Conservation (phyloP, 768 basidiomycete species). For the Leccinum boreale region DNA sequence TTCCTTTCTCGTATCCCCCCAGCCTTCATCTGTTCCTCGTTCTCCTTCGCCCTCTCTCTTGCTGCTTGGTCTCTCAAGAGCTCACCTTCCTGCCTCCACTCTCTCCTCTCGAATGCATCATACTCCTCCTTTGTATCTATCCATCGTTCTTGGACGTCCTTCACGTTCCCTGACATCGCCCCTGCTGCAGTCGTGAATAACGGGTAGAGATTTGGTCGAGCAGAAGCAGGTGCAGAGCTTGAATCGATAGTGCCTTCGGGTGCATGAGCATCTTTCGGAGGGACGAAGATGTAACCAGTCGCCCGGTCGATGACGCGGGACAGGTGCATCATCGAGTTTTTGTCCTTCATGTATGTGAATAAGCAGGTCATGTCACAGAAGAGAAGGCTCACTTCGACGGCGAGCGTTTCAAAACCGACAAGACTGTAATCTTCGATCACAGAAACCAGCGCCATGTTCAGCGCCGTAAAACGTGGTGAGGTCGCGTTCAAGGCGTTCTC, state of each 20-base stretch:
- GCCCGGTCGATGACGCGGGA: slow-evolving; percentile 84
- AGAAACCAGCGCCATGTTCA: slow-evolving; percentile 90
- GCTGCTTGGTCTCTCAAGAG: slow-evolving; percentile 22
- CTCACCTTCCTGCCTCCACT: slow-evolving; percentile 79
- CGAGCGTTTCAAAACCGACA: slow-evolving; percentile 94
- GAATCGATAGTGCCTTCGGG: slow-evolving; percentile 32
- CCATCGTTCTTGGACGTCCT: slow-evolving; percentile 93
- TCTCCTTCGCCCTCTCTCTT: slow-evolving; percentile 10
- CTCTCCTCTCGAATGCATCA: slow-evolving; percentile 74
- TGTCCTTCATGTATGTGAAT: slow-evolving; percentile 56
- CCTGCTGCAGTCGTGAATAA: slow-evolving; percentile 68
- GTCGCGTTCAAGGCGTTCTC: slow-evolving; percentile 65
- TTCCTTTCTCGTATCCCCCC: slow-evolving; percentile 29
- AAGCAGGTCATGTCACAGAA: not conserved
- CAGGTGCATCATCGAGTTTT: slow-evolving; percentile 89
- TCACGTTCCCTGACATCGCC: slow-evolving; percentile 48
- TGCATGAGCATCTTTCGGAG: slow-evolving; percentile 37
- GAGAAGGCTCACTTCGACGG: slow-evolving; percentile 71
- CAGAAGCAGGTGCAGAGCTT: slow-evolving; percentile 33
- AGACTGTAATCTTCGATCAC: slow-evolving; percentile 92
- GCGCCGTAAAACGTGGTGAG: slow-evolving; percentile 65
- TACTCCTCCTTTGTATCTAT: slow-evolving; percentile 79
- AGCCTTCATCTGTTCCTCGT: not conserved
- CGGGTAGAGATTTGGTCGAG: slow-evolving; percentile 61
- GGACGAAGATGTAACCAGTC: slow-evolving; percentile 88